Evolutionary conservation across 768 basidiomycete genomes (phyloP), one percentile per base, ranked within the genome.

Genomic region (Boletus pseudopeckii): DNA sequence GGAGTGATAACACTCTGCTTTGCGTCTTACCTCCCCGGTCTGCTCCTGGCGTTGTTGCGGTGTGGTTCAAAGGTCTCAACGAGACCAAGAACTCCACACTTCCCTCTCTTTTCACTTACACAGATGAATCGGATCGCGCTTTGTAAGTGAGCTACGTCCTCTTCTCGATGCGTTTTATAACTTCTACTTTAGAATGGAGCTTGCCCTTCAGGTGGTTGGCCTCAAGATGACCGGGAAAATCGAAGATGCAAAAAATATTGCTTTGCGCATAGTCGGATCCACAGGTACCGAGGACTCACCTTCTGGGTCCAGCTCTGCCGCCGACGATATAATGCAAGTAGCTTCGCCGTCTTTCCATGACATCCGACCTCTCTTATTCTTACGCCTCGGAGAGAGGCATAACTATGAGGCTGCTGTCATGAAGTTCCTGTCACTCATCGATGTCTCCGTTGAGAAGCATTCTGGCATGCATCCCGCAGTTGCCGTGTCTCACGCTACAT

Each of bases 211-310:
- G 65, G 92, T 96, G 14, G 93, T 98, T 17, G 95, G 95, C 0
- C 75, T 97, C 58, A 94, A 96, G 75, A 95, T 97, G 91, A 96
- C 93, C 0, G 94, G 94, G 45, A 90, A 93, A 64, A 85, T 96
- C 28, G 92, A 95, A 62, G 91, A 94, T 50, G 93, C 94, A 3
- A 88, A 90, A 70, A 90, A 92, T 53, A 89, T 97, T 36, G 94
- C 94, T 14, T 85, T 94, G 82, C 82, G 93, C 30, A 97, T 97
- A 59, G 90, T 97, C 30, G 88, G 90, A 37, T 86, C 77, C 50
- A 75, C 84, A n/a, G 82, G 80, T 24, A 72, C 73, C 30, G 83
- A 86, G 48, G 72, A 73, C 48, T 71, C 79, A 3, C 71, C 77
- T 15, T 65, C 58, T 0, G 50, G 48, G 13, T 15, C 76, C 7